These are phyloP conservation scores for Teratosphaeria pseudoeucalypti DNA, from an alignment of 2,329 filamentous ascomycete species.

Conservation along the genomic window DNA sequence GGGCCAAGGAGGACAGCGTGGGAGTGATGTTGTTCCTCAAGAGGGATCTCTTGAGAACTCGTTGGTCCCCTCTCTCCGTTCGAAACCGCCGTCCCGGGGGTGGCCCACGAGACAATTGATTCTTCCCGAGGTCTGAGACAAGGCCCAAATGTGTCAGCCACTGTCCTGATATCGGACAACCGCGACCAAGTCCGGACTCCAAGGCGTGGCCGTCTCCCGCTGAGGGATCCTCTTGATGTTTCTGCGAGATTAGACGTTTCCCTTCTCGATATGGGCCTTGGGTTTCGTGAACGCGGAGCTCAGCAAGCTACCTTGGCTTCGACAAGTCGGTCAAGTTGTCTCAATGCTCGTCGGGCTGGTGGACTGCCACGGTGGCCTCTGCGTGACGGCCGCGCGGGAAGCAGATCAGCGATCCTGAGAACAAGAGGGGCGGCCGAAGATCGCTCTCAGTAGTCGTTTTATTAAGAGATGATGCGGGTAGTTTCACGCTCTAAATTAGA, in stretches of 20 bases:
- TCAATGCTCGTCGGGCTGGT: constrained; percentile 6
- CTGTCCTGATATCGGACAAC: not conserved
- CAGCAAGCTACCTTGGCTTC: constrained; percentile 7
- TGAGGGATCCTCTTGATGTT: constrained; percentile 8
- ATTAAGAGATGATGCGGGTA: constrained; percentile 8
- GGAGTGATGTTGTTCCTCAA: constrained; percentile 6
- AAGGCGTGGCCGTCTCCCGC: constrained; percentile 10
- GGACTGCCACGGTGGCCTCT: not conserved
- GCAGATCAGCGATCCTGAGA: constrained; percentile 11
- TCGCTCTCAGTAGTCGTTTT: not conserved
- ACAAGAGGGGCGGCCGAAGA: constrained; percentile 3
- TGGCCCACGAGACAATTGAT: constrained; percentile 10
- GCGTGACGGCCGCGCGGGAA: constrained; percentile 5
- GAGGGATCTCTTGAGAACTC: not conserved
- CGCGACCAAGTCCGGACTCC: not conserved
- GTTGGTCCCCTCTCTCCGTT: not conserved
- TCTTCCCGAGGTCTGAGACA: constrained; percentile 15
- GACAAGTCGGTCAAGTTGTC: constrained; percentile 11
- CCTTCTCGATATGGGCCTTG: constrained; percentile 4
- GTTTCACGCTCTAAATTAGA: constrained; percentile 15
- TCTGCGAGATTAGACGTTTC: constrained; percentile 6
- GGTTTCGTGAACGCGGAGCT: constrained; percentile 1
- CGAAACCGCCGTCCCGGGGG: constrained; percentile 10
- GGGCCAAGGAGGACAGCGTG: constrained; percentile 9
- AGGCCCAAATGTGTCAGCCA: constrained; percentile 10